Evolutionary conservation across 2,329 filamentous ascomycete species (phyloP), one percentile per base, ranked within the genome.

Genomic region (Claviceps lovelessii): DNA sequence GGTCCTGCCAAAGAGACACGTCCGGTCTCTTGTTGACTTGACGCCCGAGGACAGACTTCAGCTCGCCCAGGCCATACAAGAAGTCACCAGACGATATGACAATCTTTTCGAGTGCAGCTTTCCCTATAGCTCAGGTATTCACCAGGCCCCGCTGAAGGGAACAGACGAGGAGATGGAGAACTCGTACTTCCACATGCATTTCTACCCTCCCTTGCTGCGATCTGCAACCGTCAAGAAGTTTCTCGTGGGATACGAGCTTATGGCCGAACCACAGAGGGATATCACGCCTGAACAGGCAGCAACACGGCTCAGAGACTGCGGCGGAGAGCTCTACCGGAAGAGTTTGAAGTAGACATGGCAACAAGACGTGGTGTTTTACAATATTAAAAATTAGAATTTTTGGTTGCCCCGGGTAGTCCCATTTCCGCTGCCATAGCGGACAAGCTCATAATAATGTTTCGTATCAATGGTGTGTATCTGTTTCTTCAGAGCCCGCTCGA

Each of bases 261-360:
- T 98, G 81, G 93, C 88, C 1, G 93, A 98, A 72, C 91, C 93
- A n/a, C 93, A 98, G 71, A 81, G 93, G 56, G 93, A 98, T 67
- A 97, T 98, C 63, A 98, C 93, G 0, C 91, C 93, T 0, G 93
- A 98, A 71, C 93, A 97, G 72, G 93, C 93, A 1, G 86, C 93
- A 15, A 83, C 81, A 31, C 82, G 83, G 51, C 73, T 98, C 57
- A 80, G 86, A 60, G 76, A 77, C 56, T 90, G 89, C 59, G 87
- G 83, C 4, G 90, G 90, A 17, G 81, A 88, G 66, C 72, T 98
- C 58, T 97, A 98, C 67, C 81, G 93, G 60, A 89, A 85, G n/a
- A 62, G 61, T 11, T 58, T 68, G 55, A 59, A 61, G 56, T 59
- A 61, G 56, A 42, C 5, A 23, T 10, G 13, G 28, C 52, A 13